Percentiles rank a stretch among this genome's conserved stretches.
These are phyloP conservation scores for Dictyostelium intermedium DNA, from an alignment of 78 protist genomes.

Conservation along the genomic window DNA sequence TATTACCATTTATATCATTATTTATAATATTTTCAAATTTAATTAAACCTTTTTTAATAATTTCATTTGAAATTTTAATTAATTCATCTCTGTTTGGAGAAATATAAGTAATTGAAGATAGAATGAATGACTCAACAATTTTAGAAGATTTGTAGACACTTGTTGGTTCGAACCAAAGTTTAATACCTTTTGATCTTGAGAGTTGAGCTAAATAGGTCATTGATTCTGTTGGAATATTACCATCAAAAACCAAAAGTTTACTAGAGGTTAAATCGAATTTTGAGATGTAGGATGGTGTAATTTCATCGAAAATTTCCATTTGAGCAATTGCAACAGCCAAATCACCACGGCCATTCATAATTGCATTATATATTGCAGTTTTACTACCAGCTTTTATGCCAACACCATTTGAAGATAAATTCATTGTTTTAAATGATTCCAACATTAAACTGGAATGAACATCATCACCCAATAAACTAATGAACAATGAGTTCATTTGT, in stretches of 20 bases:
- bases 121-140: not conserved
- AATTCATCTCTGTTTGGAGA: conserved; percentile 69
- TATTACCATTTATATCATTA: not conserved
- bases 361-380: conserved; percentile 83
- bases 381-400: not conserved
- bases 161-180: conserved; percentile 62
- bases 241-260: conserved; percentile 52
- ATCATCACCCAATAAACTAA: conserved; percentile 72
- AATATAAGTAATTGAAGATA: conserved; percentile 20
- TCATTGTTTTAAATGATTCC: conserved; percentile 17
- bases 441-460: not conserved
- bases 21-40: not conserved
- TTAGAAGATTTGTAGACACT: conserved; percentile 42
- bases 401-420: not conserved
- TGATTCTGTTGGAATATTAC: conserved; percentile 69
- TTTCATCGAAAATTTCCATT: conserved; percentile 70
- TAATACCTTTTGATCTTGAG: not conserved
- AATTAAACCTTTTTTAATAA: not conserved
- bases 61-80: not conserved
- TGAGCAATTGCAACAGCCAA: conserved; percentile 70
- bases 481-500: conserved; percentile 35
- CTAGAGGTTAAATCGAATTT: not conserved
- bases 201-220: conserved; percentile 4
- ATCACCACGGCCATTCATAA: conserved; percentile 59
- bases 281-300: conserved; percentile 9